Percentiles rank a stretch among this genome's conserved stretches.
phyloP scores from a whole-genome alignment of 2,329 filamentous ascomycete genomes.

The Sordariomycetes sp. region DNA sequence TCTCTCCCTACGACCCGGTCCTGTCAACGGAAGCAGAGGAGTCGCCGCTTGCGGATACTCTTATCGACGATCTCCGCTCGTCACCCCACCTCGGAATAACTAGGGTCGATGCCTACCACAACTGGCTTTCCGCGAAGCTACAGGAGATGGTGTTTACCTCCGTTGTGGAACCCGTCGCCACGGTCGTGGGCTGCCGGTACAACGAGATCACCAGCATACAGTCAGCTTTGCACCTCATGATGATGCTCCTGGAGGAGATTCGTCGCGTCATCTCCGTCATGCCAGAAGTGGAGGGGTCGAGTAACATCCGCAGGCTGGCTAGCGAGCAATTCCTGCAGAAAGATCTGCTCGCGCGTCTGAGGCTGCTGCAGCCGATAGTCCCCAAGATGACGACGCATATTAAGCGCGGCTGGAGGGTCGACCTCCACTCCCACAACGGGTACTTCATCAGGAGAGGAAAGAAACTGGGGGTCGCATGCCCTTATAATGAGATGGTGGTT shows the following conservation, averaged over 20 bases:
- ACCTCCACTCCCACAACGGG: constrained; percentile 79
- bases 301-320: constrained; percentile 43
- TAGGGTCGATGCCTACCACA: constrained; percentile 20
- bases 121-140: constrained; percentile 64
- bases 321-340: constrained; percentile 53
- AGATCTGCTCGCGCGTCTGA: constrained; percentile 39
- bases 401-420: constrained; percentile 50
- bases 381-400: constrained; percentile 59
- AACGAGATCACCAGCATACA: constrained; percentile 59
- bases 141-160: constrained; percentile 67
- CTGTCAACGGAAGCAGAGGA: neutral
- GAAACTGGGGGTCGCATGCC: constrained; percentile 60
- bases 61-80: constrained; percentile 6
- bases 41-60: constrained; percentile 4
- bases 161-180: constrained; percentile 72
- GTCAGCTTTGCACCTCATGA: constrained; percentile 54
- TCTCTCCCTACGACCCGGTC: neutral
- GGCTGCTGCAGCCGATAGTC: constrained; percentile 37
- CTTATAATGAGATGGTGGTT: constrained; percentile 63
- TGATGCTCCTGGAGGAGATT: constrained; percentile 65
- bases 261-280: constrained; percentile 58
- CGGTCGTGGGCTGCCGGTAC: constrained; percentile 67
- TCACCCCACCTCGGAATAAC: constrained; percentile 6
- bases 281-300: constrained; percentile 59
- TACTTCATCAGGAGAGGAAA: constrained; percentile 70